Evolutionary conservation across 176 grass and related monocot genomes (phyloP), one percentile per base, ranked within the genome.

Genomic region (Tillandsia leiboldiana): DNA sequence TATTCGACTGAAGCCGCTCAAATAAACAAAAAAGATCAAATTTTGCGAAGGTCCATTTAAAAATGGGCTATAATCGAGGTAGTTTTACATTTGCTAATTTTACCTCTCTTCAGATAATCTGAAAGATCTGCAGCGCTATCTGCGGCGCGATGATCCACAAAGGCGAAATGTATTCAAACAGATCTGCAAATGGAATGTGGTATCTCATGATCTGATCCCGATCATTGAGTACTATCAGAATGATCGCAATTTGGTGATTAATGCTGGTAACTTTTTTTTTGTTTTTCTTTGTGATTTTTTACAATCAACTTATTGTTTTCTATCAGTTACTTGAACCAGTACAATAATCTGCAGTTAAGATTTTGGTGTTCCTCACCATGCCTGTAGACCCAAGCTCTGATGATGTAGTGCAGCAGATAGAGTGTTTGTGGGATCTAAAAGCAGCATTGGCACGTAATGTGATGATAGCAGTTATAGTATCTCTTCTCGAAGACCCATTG

Each of bases 341-440:
- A 22, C 65, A 67, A 20, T 27, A 18, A 49, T 71, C 53, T 71
- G 47, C 73, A 92, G 93, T 97, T 67, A 97, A 97, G 80, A 88
- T 92, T n/a, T 73, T 92, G 93, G 89, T 97, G 27, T 92, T 97
- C 74, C 86, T 97, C 56, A 92, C 93, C 11, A 91, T 92, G 85
- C 93, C 93, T 9, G 84, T 92, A 72, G 93, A 92, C 22, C 77
- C 89, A 10, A 78, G 74, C 13, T 92, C 93, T 3, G 86, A 90
- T 53, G 68, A 75, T 78, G 80, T 92, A 72, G 84, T 83, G 59
- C 79, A 92, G 13, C 93, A 97, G 81, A 85, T 92, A 48, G 93
- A 97, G 70, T 90, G 90, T 81, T 65, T 97, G 12, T 97, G 93
- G 93, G 89, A 92, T 78, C 50, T 97, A 78, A 97, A 97, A 83